phyloP scores from a whole-genome alignment of 331 rosid genomes.

The Malus hybrid region DNA sequence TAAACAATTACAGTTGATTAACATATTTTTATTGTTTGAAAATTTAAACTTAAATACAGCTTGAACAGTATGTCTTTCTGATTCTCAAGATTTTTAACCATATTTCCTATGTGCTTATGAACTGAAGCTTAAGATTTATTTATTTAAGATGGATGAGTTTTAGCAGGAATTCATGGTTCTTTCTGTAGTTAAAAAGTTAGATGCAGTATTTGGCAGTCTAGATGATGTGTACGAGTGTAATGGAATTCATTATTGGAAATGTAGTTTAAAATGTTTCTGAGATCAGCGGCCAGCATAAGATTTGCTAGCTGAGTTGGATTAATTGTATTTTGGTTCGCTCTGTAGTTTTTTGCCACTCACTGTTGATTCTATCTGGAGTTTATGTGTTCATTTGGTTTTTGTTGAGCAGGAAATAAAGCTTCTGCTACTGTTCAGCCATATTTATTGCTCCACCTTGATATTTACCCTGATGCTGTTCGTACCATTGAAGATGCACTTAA shows the following conservation, averaged over 20 bases:
- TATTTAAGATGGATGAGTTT: background rate
- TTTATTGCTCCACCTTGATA: slow-evolving; percentile 87
- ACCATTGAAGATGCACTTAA: slow-evolving; percentile 83
- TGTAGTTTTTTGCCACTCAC: background rate
- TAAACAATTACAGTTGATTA: background rate
- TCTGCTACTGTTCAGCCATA: slow-evolving; percentile 85
- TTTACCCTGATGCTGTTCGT: slow-evolving; percentile 58
- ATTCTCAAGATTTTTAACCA: background rate
- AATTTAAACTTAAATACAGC: background rate
- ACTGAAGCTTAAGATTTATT: background rate
- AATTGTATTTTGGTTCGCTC: background rate
- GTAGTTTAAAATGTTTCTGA: background rate
- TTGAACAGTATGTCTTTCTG: background rate
- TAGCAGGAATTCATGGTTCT: background rate
- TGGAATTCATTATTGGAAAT: background rate
- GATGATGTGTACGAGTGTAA: background rate
- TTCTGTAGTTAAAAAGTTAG: background rate
- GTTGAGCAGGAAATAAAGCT: slow-evolving; percentile 51
- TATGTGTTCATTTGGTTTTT: background rate
- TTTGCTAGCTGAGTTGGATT: background rate
- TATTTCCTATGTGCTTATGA: background rate
- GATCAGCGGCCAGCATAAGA: background rate
- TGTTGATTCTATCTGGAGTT: background rate
- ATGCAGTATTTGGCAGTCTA: background rate
- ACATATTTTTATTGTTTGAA: background rate